Percentiles rank a stretch among this genome's conserved stretches.
Conservation (phyloP, 2,329 filamentous ascomycete genomes). For the Rhexocercosporidium sp. region DNA sequence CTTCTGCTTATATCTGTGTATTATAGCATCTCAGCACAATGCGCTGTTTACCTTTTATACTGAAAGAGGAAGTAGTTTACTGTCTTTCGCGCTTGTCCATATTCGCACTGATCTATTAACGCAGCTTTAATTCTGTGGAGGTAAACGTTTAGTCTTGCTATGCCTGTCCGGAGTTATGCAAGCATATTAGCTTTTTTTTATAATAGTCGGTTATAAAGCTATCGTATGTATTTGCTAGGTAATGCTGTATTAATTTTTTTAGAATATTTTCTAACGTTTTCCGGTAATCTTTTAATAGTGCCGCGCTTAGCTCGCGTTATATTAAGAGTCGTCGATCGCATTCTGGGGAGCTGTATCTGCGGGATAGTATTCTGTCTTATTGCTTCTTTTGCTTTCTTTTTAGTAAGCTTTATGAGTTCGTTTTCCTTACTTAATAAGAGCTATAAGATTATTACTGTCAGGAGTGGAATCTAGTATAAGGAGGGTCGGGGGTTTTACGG, state of each 20-base stretch:
- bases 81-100: slow-evolving; percentile 29
- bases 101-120: slow-evolving; percentile 29
- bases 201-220: slow-evolving; percentile 7
- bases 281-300: too few species aligned
- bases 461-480: too few species aligned
- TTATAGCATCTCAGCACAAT: slow-evolving; percentile 33
- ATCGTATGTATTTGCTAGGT: slow-evolving; percentile 8
- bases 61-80: slow-evolving; percentile 41
- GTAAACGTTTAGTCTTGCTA: slow-evolving; percentile 9
- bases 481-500: too few species aligned
- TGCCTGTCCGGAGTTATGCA: slow-evolving; percentile 6
- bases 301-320: too few species aligned
- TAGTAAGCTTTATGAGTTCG: neutral
- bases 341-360: neutral
- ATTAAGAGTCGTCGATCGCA: too few species aligned
- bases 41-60: slow-evolving; percentile 19
- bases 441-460: neutral
- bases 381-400: slow-evolving; percentile 9
- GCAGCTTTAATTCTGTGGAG: slow-evolving; percentile 3
- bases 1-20: slow-evolving; percentile 33
- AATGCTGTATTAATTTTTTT: slow-evolving; percentile 14
- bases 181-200: slow-evolving; percentile 11
- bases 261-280: slow-evolving; percentile 9
- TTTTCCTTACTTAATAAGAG: neutral
- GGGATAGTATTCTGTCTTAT: slow-evolving; percentile 3